Conservation (phyloP, 495 filamentous ascomycete species). For the Pyrenopolyporus hunteri region DNA sequence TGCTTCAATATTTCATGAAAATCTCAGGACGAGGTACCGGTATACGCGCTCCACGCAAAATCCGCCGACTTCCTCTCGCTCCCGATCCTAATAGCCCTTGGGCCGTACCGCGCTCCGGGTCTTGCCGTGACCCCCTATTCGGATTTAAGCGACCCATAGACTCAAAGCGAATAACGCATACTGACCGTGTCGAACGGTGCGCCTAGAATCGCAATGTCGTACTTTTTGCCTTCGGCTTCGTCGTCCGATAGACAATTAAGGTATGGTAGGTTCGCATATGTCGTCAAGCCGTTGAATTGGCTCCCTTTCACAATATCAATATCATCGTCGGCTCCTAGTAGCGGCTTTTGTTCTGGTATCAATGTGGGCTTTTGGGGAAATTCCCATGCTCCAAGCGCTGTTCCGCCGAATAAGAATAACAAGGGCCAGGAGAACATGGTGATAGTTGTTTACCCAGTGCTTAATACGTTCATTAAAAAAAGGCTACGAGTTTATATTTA, state of each 20-base stretch:
- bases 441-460: background rate
- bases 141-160: background rate
- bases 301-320: slow-evolving; percentile 41
- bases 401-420: slow-evolving; percentile 2
- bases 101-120: slow-evolving; percentile 84
- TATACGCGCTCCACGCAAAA: slow-evolving; percentile 41
- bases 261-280: slow-evolving; percentile 80
- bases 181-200: slow-evolving; percentile 60
- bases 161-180: background rate
- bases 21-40: slow-evolving; percentile 18
- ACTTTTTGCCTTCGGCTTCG: slow-evolving; percentile 62
- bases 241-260: slow-evolving; percentile 76
- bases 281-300: slow-evolving; percentile 70
- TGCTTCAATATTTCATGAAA: background rate
- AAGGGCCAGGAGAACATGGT: slow-evolving; percentile 8
- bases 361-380: slow-evolving; percentile 24
- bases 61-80: slow-evolving; percentile 38
- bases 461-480: background rate
- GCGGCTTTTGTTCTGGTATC: slow-evolving; percentile 11
- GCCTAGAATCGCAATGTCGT: slow-evolving; percentile 84
- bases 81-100: slow-evolving; percentile 80
- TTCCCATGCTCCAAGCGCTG: slow-evolving; percentile 22
- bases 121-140: slow-evolving; percentile 48
- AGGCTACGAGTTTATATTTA: background rate
- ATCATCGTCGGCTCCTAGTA: slow-evolving; percentile 26